phyloP scores from a whole-genome alignment of 148 eudicot genomes.

The Vaccinium myrtillus region DNA sequence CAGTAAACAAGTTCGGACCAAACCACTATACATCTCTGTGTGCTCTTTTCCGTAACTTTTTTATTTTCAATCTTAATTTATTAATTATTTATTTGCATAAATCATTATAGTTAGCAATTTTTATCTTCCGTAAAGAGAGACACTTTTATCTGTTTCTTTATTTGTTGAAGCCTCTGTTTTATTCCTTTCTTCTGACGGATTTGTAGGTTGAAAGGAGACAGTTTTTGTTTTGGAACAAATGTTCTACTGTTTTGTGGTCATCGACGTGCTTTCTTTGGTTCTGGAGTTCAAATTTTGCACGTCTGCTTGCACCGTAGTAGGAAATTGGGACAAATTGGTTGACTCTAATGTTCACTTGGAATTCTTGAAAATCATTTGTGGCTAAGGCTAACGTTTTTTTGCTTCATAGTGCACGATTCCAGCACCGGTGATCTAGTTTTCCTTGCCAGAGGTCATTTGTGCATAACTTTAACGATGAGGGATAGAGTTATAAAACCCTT shows the following conservation, averaged over 20 bases:
- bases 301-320: not conserved
- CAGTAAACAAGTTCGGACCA: no score
- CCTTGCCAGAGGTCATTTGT: no score
- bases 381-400: conserved; percentile 19
- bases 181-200: not conserved
- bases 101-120: no score
- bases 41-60: no score
- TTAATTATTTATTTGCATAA: no score
- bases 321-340: not conserved
- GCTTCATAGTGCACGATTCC: conserved; percentile 52
- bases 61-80: no score
- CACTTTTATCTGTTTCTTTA: not conserved
- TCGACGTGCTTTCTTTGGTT: not conserved
- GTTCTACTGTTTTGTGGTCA: not conserved
- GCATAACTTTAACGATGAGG: no score
- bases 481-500: no score
- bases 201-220: no score
- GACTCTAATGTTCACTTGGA: not conserved
- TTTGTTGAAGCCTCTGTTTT: conserved; percentile 3
- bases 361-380: not conserved
- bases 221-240: not conserved
- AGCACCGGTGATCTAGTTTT: conserved; percentile 80
- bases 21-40: no score
- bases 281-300: not conserved
- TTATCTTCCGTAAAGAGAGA: not conserved